These are phyloP conservation scores for Penicillium sp. DNA, from an alignment of 2,329 filamentous ascomycete species.

Conservation along the genomic window DNA sequence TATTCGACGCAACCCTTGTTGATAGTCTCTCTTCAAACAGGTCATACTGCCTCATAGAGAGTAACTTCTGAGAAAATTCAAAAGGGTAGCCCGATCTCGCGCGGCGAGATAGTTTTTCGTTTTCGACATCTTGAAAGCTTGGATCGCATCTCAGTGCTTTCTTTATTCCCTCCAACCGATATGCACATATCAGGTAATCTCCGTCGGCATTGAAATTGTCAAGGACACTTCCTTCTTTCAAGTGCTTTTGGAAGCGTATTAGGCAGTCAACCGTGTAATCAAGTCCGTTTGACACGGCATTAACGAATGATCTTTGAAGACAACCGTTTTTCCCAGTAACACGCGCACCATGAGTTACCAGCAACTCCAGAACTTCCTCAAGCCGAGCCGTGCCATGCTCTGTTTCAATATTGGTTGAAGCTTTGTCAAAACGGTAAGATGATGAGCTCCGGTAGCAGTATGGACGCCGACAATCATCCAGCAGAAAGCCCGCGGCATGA, in stretches of 20 bases:
- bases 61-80: not conserved
- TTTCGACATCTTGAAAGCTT: not conserved
- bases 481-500: not conserved
- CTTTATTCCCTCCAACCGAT: not conserved
- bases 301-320: not conserved
- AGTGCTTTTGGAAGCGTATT: not conserved
- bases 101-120: not conserved
- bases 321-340: not conserved
- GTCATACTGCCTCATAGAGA: not conserved
- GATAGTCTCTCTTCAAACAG: not conserved
- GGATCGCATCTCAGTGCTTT: not conserved
- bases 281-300: not conserved
- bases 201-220: not conserved
- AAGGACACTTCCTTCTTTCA: not conserved
- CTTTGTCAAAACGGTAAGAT: not conserved
- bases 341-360: not conserved
- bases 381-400: slow-evolving; percentile 6
- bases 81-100: not conserved
- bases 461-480: not conserved
- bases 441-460: not conserved
- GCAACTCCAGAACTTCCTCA: not conserved
- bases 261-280: not conserved
- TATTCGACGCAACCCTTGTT: not conserved
- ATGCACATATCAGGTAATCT: not conserved
- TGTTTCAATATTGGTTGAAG: not conserved